Evolutionary conservation across 352 stramenopile genomes (phyloP).

Genomic region (Nannochloropsis limnetica): DNA sequence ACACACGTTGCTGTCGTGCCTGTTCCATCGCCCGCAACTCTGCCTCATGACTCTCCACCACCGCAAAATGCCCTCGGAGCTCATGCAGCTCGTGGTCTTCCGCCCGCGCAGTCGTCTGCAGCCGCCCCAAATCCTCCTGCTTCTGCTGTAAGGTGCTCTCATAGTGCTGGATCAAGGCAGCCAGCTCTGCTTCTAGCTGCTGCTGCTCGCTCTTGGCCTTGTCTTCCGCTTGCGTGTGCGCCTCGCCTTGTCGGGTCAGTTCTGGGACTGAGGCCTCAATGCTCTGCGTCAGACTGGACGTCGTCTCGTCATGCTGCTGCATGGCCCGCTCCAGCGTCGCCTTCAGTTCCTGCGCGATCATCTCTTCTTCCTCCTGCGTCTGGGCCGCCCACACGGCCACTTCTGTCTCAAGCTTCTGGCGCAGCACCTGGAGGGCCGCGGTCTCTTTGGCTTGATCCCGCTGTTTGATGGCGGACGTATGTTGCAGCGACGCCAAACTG

Average conservation of each 20-base stretch:
- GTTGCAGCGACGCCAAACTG: not conserved
- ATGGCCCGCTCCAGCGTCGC: not conserved
- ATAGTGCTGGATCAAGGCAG: slow-evolving; percentile 20
- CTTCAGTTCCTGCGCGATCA: slow-evolving; percentile 21
- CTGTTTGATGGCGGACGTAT: not conserved
- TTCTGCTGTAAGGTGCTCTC: not conserved
- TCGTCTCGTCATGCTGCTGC: not conserved
- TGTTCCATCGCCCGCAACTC: not conserved
- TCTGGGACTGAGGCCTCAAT: not conserved
- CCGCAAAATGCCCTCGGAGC: slow-evolving; percentile 24
- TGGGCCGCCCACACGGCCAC: not conserved
- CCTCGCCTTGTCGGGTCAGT: not conserved
- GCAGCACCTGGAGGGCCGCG: not conserved
- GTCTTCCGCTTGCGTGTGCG: not conserved
- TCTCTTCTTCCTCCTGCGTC: not conserved
- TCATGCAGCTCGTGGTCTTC: not conserved
- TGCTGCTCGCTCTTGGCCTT: not conserved
- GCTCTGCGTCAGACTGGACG: not conserved
- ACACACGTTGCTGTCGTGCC: not conserved
- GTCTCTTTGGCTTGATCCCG: not conserved
- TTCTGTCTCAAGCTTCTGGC: slow-evolving; percentile 21
- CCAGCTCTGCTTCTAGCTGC: not conserved
- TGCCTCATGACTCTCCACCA: not conserved
- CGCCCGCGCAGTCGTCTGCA: not conserved
- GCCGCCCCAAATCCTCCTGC: not conserved